Conservation (phyloP, 805 yeast genomes). For the Zygotorulaspora florentina region DNA sequence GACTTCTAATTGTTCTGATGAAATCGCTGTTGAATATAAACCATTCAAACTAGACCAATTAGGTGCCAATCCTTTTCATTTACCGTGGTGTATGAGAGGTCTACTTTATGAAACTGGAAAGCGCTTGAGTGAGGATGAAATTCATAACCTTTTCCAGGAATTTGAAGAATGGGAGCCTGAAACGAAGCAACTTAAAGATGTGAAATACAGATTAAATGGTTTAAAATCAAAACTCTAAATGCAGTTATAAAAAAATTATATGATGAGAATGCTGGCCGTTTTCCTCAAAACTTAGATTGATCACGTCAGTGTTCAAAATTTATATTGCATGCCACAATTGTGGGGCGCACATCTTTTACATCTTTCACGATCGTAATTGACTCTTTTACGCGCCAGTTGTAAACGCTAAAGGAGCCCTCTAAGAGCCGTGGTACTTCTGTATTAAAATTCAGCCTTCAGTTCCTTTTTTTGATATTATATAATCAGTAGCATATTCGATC, state of each 20-base stretch:
- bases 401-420: no score
- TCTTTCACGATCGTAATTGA: no score
- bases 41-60: slow-evolving; percentile 59
- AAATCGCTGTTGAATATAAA: slow-evolving; percentile 36
- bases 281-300: background rate
- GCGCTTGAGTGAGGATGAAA: slow-evolving; percentile 52
- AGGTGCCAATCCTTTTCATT: slow-evolving; percentile 74
- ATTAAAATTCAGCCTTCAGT: no score
- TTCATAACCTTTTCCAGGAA: slow-evolving; percentile 56
- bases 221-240: slow-evolving; percentile 29
- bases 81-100: slow-evolving; percentile 93
- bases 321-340: no score
- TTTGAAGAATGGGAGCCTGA: slow-evolving; percentile 89
- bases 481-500: no score
- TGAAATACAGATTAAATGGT: slow-evolving; percentile 73
- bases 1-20: slow-evolving; percentile 55
- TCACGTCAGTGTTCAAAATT: background rate
- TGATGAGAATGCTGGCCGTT: slow-evolving; percentile 6
- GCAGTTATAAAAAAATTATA: no score
- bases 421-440: no score
- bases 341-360: no score
- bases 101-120: slow-evolving; percentile 60
- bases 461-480: no score
- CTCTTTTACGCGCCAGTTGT: no score
- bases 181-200: slow-evolving; percentile 72